phyloP scores from a whole-genome alignment of 768 basidiomycete genomes.

The Glaciozyma martinii region DNA sequence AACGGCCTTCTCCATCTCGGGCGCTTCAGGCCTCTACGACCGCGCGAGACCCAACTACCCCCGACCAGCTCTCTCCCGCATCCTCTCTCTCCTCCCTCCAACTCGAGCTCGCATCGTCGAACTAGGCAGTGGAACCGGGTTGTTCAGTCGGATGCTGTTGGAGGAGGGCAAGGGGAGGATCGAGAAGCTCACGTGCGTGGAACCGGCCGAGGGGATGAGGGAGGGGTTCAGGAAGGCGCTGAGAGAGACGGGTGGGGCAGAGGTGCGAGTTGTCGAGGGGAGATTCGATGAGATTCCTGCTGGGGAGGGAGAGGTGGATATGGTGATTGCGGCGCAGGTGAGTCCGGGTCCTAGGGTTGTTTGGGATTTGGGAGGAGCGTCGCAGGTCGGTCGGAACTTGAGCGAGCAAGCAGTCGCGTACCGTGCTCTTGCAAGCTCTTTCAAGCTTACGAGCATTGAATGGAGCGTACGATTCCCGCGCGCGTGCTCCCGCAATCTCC shows the following conservation, averaged over 20 bases:
- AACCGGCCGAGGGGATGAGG: slow-evolving; percentile 81
- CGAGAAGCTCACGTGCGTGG: slow-evolving; percentile 54
- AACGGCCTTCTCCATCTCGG: not conserved
- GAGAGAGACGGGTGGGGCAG: not conserved
- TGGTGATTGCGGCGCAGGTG: slow-evolving; percentile 42
- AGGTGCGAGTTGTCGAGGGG: slow-evolving; percentile 54
- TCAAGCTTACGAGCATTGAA: no score
- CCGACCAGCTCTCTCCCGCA: slow-evolving; percentile 50
- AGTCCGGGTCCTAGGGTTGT: no score
- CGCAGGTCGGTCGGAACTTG: no score
- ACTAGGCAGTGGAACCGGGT: slow-evolving; percentile 30
- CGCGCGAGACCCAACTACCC: slow-evolving; percentile 82
- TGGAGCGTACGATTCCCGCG: no score
- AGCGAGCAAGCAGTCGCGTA: no score
- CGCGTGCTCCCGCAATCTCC: no score
- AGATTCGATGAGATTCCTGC: slow-evolving; percentile 60
- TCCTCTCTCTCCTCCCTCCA: slow-evolving; percentile 47
- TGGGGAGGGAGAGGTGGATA: slow-evolving; percentile 61
- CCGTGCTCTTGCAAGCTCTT: no score
- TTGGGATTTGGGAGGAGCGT: not conserved
- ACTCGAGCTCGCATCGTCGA: slow-evolving; percentile 38
- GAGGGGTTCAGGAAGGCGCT: slow-evolving; percentile 49
- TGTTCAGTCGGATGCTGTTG: slow-evolving; percentile 32
- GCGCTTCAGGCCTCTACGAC: slow-evolving; percentile 11
- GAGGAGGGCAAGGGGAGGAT: slow-evolving; percentile 46